Conservation (phyloP, 495 filamentous ascomycete species). For the Cercophora samala region DNA sequence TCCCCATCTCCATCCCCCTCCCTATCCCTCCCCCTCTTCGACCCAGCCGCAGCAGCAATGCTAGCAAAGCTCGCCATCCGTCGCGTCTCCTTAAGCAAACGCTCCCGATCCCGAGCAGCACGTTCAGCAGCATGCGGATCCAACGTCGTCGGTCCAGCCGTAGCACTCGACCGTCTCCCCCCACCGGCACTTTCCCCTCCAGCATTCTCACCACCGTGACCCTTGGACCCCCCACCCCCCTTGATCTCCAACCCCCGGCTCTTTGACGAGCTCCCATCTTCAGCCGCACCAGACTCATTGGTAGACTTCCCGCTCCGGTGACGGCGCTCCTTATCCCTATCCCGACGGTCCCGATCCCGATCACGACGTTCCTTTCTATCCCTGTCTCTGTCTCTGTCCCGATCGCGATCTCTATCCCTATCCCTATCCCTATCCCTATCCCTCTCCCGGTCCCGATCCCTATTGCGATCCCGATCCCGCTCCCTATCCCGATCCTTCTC, state of each 20-base stretch:
- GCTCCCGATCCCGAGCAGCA: conserved; percentile 70
- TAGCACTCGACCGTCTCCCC: conserved; percentile 14
- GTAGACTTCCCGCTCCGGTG: conserved; percentile 51
- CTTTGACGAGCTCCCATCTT: not conserved
- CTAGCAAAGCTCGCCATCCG: conserved; percentile 58
- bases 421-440: conserved; percentile 48
- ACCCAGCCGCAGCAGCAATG: conserved; percentile 30
- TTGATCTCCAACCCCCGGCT: conserved; percentile 39
- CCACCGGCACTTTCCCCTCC: not conserved
- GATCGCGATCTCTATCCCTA: conserved; percentile 45
- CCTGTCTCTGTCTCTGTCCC: conserved; percentile 44
- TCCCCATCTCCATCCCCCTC: conserved; percentile 12
- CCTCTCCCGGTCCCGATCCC: conserved; percentile 32
- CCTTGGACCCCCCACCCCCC: conserved; percentile 21
- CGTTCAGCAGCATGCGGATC: conserved; percentile 76
- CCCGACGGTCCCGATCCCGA: conserved; percentile 39
- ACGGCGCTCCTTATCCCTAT: conserved; percentile 41
- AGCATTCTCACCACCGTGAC: not conserved
- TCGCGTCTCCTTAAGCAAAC: conserved; percentile 73
- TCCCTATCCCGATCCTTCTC: conserved; percentile 40
- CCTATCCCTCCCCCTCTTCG: conserved; percentile 10
- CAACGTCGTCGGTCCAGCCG: conserved; percentile 36
- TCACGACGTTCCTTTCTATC: conserved; percentile 35
- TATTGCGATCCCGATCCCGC: conserved; percentile 37
- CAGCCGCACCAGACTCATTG: not conserved